These are phyloP conservation scores for Psilocybe azurescens DNA, from an alignment of 768 basidiomycete species.

Conservation along the genomic window DNA sequence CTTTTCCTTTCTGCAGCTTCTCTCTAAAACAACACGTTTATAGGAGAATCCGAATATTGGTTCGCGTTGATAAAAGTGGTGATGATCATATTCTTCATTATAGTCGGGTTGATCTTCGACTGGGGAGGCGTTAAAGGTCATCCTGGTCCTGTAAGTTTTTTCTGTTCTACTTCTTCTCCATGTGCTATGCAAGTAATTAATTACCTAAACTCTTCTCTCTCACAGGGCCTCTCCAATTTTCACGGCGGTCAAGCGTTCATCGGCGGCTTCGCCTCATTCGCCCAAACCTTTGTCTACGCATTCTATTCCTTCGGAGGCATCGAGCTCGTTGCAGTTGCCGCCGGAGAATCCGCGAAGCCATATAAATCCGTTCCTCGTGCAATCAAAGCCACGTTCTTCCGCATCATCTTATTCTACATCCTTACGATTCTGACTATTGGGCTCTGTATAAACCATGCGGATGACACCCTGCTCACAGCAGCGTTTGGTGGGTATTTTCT, in stretches of 20 bases:
- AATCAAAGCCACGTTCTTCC: slow-evolving; percentile 71
- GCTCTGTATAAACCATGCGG: slow-evolving; percentile 64
- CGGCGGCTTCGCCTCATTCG: slow-evolving; percentile 56
- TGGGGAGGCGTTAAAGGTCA: slow-evolving; percentile 65
- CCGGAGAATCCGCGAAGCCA: slow-evolving; percentile 69
- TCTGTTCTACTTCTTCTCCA: too few species aligned
- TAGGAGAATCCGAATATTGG: slow-evolving; percentile 70
- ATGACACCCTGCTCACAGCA: slow-evolving; percentile 55
- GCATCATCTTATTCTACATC: slow-evolving; percentile 69
- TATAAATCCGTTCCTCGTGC: slow-evolving; percentile 67
- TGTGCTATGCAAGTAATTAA: too few species aligned
- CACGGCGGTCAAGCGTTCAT: slow-evolving; percentile 55
- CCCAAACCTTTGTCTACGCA: slow-evolving; percentile 67
- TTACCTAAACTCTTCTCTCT: too few species aligned
- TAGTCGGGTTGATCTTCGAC: slow-evolving; percentile 64
- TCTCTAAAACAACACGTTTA: neutral
- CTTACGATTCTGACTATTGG: slow-evolving; percentile 70
- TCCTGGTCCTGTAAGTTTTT: slow-evolving; percentile 55
- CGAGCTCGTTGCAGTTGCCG: slow-evolving; percentile 75
- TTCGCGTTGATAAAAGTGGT: slow-evolving; percentile 67
- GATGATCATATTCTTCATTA: slow-evolving; percentile 65
- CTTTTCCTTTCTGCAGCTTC: too few species aligned
- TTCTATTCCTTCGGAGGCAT: slow-evolving; percentile 76
- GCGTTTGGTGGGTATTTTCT: slow-evolving; percentile 40
- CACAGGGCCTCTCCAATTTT: slow-evolving; percentile 56